Evolutionary conservation across 371 early-diverging fungal genomes (phyloP).

Genomic region (Mortierella sp.): DNA sequence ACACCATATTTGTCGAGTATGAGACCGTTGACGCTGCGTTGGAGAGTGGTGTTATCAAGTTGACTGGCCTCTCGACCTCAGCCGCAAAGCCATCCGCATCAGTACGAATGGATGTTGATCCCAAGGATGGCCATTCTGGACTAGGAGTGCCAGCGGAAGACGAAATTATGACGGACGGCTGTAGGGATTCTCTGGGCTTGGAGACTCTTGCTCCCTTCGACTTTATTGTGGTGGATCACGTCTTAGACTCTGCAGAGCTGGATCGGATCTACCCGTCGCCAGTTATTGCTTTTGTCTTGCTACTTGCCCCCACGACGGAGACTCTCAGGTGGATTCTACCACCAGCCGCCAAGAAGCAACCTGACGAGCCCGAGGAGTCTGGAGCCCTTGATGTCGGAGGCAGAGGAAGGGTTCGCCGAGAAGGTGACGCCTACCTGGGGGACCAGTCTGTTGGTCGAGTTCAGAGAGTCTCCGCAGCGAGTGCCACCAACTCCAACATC

Average conservation of each 20-base stretch:
- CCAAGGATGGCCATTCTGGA: background rate
- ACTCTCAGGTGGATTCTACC: conserved; percentile 53
- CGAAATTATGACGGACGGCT: background rate
- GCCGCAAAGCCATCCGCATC: background rate
- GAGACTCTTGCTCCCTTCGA: conserved; percentile 22
- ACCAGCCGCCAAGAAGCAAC: conserved; percentile 24
- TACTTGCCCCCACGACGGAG: conserved; percentile 51
- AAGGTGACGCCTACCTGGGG: background rate
- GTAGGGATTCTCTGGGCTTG: background rate
- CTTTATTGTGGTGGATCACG: conserved; percentile 53
- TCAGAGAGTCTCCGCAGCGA: conserved; percentile 11
- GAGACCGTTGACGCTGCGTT: conserved; percentile 33
- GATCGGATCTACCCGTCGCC: conserved; percentile 49
- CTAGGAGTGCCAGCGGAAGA: background rate
- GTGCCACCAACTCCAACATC: background rate
- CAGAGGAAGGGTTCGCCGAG: conserved; percentile 17
- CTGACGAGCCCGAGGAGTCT: conserved; percentile 30
- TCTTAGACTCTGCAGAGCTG: conserved; percentile 50
- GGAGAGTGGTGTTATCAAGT: conserved; percentile 26
- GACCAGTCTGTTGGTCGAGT: conserved; percentile 1
- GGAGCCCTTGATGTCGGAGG: conserved; percentile 39
- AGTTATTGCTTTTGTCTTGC: conserved; percentile 28
- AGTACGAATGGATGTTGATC: conserved; percentile 3
- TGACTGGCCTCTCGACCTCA: conserved; percentile 18
- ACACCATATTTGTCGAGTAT: conserved; percentile 13